Evolutionary conservation across 805 yeast genomes (phyloP).

Genomic region (Pichia nanzhaoensis): DNA sequence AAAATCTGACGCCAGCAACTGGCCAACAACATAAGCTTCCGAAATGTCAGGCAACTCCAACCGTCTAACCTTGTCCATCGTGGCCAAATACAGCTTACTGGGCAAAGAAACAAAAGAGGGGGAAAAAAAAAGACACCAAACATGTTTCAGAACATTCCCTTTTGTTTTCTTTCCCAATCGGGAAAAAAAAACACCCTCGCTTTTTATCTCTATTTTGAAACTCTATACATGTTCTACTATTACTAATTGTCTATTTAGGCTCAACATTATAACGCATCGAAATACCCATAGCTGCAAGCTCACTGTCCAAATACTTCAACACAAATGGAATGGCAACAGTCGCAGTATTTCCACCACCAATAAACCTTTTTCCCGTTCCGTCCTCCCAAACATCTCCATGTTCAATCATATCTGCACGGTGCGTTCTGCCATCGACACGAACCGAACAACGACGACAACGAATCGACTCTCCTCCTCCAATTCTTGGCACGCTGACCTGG

Average conservation of each 20-base stretch:
- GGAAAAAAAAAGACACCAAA: background rate
- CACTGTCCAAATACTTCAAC: conserved; percentile 89
- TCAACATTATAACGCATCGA: conserved; percentile 82
- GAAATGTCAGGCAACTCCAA: conserved; percentile 30
- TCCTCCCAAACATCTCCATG: conserved; percentile 92
- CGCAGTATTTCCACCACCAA: conserved; percentile 91
- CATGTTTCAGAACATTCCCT: too few species aligned
- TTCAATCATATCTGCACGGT: conserved; percentile 46
- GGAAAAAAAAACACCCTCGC: background rate
- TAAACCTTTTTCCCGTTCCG: conserved; percentile 85
- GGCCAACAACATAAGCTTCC: conserved; percentile 63
- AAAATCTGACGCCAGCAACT: conserved; percentile 49
- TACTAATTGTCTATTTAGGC: conserved; percentile 37
- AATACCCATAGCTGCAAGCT: conserved; percentile 96
- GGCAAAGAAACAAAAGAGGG: background rate
- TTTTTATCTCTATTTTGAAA: background rate
- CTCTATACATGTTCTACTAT: too few species aligned
- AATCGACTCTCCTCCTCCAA: conserved; percentile 70
- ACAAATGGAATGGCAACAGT: conserved; percentile 97
- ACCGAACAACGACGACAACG: conserved; percentile 90
- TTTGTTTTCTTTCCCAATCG: background rate
- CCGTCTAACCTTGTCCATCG: background rate
- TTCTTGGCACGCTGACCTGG: conserved; percentile 83
- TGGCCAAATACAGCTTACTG: too few species aligned
- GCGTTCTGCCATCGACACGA: conserved; percentile 40